Conservation (phyloP, 179 eudicot species). For the Heliamphora pulchella region DNA sequence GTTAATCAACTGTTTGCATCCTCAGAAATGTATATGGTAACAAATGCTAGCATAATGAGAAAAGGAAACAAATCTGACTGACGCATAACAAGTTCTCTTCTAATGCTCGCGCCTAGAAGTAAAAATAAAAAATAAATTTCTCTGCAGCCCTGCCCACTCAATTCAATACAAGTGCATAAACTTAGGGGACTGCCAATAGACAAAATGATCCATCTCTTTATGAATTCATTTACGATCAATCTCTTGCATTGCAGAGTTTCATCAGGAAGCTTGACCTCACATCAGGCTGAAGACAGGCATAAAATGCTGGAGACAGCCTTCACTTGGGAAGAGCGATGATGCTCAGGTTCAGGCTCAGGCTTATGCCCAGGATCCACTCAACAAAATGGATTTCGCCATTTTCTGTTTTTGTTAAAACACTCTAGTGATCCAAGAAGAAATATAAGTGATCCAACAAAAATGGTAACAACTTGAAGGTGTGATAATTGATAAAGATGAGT, state of each 20-base stretch:
- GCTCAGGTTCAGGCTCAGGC: conserved; percentile 3
- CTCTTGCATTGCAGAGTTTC: background rate
- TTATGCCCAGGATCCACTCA: background rate
- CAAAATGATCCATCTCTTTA: background rate
- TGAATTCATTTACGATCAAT: background rate
- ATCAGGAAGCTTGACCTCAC: conserved; percentile 1
- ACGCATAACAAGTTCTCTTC: background rate
- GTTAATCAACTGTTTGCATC: background rate
- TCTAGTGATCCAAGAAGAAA: too few relatives aligned
- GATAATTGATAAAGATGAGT: background rate
- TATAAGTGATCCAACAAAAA: too few relatives aligned
- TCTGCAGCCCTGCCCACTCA: background rate
- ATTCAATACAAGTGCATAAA: background rate
- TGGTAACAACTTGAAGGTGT: background rate
- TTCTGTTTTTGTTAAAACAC: background rate
- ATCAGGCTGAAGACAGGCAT: background rate
- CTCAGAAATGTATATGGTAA: background rate
- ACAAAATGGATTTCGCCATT: background rate
- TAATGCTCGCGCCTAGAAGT: background rate
- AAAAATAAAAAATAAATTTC: background rate
- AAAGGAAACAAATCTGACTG: background rate
- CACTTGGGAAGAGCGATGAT: background rate
- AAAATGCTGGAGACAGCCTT: conserved; percentile 8
- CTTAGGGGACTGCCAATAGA: background rate
- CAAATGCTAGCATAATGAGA: conserved; percentile 2